Evolutionary conservation across 345 rosid genomes (phyloP), one percentile per base, ranked within the genome.

Genomic region (Melastoma malabathricum): DNA sequence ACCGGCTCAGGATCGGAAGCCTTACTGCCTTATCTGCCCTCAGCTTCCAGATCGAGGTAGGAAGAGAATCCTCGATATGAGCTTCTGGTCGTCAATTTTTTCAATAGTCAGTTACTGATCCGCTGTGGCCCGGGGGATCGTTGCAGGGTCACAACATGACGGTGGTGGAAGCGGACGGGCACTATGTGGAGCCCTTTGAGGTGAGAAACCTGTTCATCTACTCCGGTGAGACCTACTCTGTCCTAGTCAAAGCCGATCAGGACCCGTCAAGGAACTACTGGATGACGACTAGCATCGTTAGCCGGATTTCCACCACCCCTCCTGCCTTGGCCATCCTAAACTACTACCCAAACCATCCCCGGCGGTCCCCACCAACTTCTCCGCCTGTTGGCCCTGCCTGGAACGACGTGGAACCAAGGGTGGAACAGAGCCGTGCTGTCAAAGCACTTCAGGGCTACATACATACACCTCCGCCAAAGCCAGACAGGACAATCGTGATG

Each of bases 161-260:
- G 0, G 88, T 88, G n/a, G 89, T 84, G 4, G 88, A 82, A 63
- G 72, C 86, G 1, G 94, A 84, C 27, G 92, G 94, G 29, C 84
- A 84, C 60, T 69, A 76, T 44, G 83, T 88, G 0, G 69, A 80
- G 50, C 94, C 97, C 18, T 80, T 88, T 58, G 70, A 64, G n/a
- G 84, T 76, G 6, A 69, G 70, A 13, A 88, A 82, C 56, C 61
- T 88, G n/a, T 88, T 72, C 61, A 71, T 88, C 49, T 80, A 84
- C 67, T 82, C 84, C 0, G 97, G 92, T 3, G 94, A 88, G 65
- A 82, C 94, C 0, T 88, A 78, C 44, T 84, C 88, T 0, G 83
- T 88, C 25, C 59, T 88, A 1, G 50, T 88, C 20, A 75, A 57
- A 65, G 65, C 85, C 38, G 71, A 82, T 55, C 80, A 65, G 56